These are phyloP conservation scores for Yamadazyma diospyri DNA, from an alignment of 1,139 yeast species.

Conservation along the genomic window DNA sequence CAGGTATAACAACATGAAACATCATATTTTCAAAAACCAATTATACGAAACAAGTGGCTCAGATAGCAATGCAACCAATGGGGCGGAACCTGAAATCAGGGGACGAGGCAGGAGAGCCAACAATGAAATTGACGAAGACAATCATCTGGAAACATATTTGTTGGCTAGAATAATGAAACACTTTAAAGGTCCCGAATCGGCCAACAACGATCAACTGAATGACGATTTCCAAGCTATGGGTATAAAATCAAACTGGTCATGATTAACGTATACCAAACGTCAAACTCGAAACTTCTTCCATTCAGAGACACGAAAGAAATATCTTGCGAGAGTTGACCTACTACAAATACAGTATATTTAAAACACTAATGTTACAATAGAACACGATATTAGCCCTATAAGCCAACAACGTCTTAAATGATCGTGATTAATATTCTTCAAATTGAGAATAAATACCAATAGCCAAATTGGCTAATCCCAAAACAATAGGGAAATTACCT, in stretches of 20 bases:
- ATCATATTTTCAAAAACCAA: constrained; percentile 40
- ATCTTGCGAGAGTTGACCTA: neutral
- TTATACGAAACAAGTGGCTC: constrained; percentile 46
- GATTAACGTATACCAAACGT: constrained; percentile 6
- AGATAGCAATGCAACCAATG: constrained; percentile 29
- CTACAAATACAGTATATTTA: constrained; percentile 7
- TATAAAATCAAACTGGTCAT: constrained; percentile 36
- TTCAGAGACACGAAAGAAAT: too few relatives aligned
- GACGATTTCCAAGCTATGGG: constrained; percentile 39
- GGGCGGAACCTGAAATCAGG: constrained; percentile 13
- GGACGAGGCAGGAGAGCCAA: constrained; percentile 20
- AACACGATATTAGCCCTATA: constrained; percentile 7
- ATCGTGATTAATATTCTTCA: constrained; percentile 28
- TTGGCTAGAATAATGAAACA: constrained; percentile 46
- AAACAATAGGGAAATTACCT: constrained; percentile 47
- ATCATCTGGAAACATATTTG: constrained; percentile 35
- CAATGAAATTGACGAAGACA: constrained; percentile 20
- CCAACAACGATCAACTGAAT: constrained; percentile 31
- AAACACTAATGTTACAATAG: constrained; percentile 17
- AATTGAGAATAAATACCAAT: constrained; percentile 52
- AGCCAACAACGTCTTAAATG: constrained; percentile 1
- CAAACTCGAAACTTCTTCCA: too few relatives aligned
- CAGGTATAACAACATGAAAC: constrained; percentile 26
- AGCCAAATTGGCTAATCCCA: constrained; percentile 46
- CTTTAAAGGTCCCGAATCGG: constrained; percentile 40